Conservation (phyloP, 129 eudicot species). For the Escallonia herrerae region DNA sequence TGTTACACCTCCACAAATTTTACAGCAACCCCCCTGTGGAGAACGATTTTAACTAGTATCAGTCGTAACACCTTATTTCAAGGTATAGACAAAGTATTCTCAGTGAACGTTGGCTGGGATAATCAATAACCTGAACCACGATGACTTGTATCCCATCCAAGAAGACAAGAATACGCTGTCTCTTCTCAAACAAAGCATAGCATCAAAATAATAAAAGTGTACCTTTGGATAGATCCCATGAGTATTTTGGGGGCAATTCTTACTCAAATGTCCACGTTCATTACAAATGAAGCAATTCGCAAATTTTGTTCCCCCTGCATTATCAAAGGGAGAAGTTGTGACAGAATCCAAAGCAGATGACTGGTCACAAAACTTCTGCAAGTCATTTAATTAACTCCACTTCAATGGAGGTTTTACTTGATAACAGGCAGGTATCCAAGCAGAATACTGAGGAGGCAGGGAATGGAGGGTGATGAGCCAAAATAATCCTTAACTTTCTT, state of each 20-base stretch:
- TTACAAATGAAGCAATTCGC: conserved; percentile 91
- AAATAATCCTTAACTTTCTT: no score
- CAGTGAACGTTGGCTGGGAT: neutral
- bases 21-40: conserved; percentile 85
- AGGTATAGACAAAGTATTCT: neutral
- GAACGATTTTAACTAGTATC: conserved; percentile 2
- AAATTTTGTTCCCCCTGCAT: conserved; percentile 84
- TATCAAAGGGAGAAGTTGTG: conserved; percentile 7
- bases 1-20: conserved; percentile 82
- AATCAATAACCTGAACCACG: neutral
- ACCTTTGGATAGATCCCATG: conserved; percentile 98
- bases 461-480: no score
- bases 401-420: no score
- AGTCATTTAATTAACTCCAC: neutral
- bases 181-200: neutral
- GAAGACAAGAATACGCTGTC: neutral
- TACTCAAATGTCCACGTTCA: conserved; percentile 89
- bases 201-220: neutral
- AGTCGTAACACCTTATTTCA: neutral
- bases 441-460: no score
- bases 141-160: neutral
- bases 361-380: neutral
- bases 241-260: conserved; percentile 85
- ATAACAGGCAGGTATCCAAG: no score
- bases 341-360: neutral